Evolutionary conservation across 495 filamentous ascomycete genomes (phyloP).

Genomic region (Talaromyces borbonicus): DNA sequence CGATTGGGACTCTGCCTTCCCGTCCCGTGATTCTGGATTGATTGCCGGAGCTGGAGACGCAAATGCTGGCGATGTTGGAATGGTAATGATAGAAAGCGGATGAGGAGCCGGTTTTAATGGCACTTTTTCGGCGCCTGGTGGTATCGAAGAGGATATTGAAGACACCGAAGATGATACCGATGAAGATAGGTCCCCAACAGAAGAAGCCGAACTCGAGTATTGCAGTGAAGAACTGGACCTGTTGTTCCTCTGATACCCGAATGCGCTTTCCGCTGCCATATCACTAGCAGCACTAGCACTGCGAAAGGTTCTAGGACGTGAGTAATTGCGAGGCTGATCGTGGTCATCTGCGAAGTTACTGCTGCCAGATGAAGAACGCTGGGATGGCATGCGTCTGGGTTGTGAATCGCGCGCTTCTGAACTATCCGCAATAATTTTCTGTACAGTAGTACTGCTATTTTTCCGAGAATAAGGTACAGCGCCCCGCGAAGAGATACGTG

Average conservation of each 20-base stretch:
- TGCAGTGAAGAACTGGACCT: conserved; percentile 1
- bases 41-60: not conserved
- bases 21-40: not conserved
- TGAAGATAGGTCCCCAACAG: not conserved
- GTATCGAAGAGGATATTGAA: not conserved
- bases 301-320: conserved; percentile 3
- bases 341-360: not conserved
- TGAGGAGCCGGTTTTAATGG: not conserved
- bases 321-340: not conserved
- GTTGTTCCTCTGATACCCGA: conserved; percentile 3
- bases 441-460: not conserved
- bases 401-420: not conserved
- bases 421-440: not conserved
- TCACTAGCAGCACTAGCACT: conserved; percentile 5
- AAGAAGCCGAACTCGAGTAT: not conserved
- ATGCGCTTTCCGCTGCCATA: not conserved
- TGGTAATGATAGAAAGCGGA: conserved; percentile 7
- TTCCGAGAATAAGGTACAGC: too few relatives aligned
- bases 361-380: conserved; percentile 1
- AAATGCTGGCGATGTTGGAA: not conserved
- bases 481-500: not conserved
- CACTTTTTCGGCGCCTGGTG: not conserved
- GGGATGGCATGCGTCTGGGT: conserved; percentile 2
- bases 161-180: not conserved
- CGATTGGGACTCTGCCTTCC: too few relatives aligned